Evolutionary conservation across 805 yeast species (phyloP).

Genomic region (Ogataea neopini): DNA sequence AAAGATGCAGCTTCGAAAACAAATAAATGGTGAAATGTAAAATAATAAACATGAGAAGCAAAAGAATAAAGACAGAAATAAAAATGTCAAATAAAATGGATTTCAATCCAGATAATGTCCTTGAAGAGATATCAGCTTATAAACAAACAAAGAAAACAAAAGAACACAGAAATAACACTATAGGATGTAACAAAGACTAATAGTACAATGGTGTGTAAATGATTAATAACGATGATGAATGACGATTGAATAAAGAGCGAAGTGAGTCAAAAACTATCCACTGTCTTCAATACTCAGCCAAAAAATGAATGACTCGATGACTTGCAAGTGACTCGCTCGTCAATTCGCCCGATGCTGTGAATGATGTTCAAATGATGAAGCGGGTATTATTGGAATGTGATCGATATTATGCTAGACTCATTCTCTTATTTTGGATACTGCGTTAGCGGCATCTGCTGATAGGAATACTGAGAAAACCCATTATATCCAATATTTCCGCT

Average conservation of each 20-base stretch:
- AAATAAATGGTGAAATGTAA: not conserved
- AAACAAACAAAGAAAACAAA: constrained; percentile 3
- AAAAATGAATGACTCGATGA: too few species aligned
- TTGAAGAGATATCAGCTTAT: not conserved
- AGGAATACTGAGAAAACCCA: constrained; percentile 22
- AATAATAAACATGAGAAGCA: constrained; percentile 15
- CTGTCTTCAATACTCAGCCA: too few species aligned
- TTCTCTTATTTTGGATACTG: constrained; percentile 25
- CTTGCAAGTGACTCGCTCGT: too few species aligned
- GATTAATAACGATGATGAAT: constrained; percentile 6
- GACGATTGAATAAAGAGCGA: not conserved
- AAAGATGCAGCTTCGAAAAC: constrained; percentile 6
- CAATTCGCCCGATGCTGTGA: not conserved
- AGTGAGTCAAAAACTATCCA: too few species aligned
- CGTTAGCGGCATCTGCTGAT: constrained; percentile 25
- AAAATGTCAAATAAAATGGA: not conserved
- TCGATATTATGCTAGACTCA: not conserved
- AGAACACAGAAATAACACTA: not conserved
- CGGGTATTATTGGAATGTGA: constrained; percentile 2
- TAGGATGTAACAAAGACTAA: constrained; percentile 6
- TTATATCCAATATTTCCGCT: constrained; percentile 14
- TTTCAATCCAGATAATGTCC: not conserved
- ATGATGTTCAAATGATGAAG: constrained; percentile 4
- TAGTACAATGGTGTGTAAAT: constrained; percentile 8
- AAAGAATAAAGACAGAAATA: constrained; percentile 5